Base-by-base conservation (phyloP, 1,284 basidiomycete species). In the Apiotrichum veenhuisii region DNA sequence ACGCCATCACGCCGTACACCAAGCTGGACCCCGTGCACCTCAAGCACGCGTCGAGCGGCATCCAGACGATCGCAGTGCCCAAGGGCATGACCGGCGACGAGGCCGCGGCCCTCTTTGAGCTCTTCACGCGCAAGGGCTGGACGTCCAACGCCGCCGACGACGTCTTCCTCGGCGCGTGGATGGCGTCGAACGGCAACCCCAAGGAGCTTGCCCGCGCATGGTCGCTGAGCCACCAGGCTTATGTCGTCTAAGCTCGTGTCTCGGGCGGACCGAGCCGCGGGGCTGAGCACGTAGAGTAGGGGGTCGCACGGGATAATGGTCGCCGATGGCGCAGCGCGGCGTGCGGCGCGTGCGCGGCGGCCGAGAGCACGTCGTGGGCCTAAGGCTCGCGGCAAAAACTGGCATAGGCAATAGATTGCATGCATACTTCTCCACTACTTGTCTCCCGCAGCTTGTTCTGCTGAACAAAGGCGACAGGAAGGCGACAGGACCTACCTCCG, bases 81-180 rank as follows among this genome's bases (percentile, higher is more conserved):
- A 64, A 63, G 14, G 68, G 70, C 22, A 65, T 79, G 65, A 64
- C 50, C 14, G 27, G 66, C 33, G 44, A 62, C 42, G 79, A 80
- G 62, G 77, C 78, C 3, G 61, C 56, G 3, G 77, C 76, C 9
- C 59, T 79, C 53, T 76, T 77, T 54, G 61, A 75, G 53, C 55
- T 78, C 40, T 72, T 68, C 56, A 62, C 66, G 15, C 68, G 64
- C 45, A 76, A 72, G 64, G 68, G 75, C 25, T 70, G 70, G 59
- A 64, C 64, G n/a, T 23, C 52, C 14, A 67, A 69, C 30, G 63
- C 59, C 40, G 64, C 66, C 37, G 77, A 79, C 61, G 75, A 77
- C 55, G 52, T 71, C 25, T 75, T 77, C 62, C 57, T 77, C 46
- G 62, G 66, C 50, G 68, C 67, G 36, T 72, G 69, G 55, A 58